Conservation (phyloP, 2,329 filamentous ascomycete species). For the Apiospora malaysiana region DNA sequence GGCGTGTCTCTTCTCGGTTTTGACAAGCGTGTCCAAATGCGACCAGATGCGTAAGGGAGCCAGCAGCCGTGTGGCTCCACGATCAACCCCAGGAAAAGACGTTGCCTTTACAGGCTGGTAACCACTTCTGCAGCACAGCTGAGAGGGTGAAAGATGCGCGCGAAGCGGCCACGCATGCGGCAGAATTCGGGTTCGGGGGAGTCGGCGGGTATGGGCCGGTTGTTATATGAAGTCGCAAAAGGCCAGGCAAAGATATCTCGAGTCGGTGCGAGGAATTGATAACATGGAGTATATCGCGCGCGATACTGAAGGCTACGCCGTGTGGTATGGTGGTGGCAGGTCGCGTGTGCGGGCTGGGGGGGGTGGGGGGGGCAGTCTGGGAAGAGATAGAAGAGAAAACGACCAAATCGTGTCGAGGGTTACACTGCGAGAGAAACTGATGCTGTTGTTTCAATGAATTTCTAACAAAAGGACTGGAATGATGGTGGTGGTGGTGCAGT, state of each 20-base stretch:
- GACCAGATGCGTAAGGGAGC: background rate
- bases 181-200: background rate
- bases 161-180: slow-evolving; percentile 20
- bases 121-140: slow-evolving; percentile 33
- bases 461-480: slow-evolving; percentile 24
- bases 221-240: slow-evolving; percentile 31
- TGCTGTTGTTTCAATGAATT: slow-evolving; percentile 32
- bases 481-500: slow-evolving; percentile 22
- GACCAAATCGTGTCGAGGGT: slow-evolving; percentile 23
- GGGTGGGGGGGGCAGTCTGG: background rate
- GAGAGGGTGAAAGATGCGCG: slow-evolving; percentile 32
- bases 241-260: slow-evolving; percentile 24
- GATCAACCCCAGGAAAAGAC: background rate
- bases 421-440: slow-evolving; percentile 32
- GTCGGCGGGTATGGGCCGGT: background rate
- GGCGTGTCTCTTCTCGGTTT: slow-evolving; percentile 1
- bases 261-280: slow-evolving; percentile 31
- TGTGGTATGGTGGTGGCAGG: background rate
- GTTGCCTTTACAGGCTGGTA: slow-evolving; percentile 33
- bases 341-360: slow-evolving; percentile 5
- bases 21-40: slow-evolving; percentile 5
- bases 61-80: slow-evolving; percentile 10
- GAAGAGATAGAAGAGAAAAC: slow-evolving; percentile 11
- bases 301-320: slow-evolving; percentile 11
- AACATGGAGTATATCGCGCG: slow-evolving; percentile 32